Evolutionary conservation across 148 eudicot species (phyloP).

Genomic region (Camellia granthamiana): DNA sequence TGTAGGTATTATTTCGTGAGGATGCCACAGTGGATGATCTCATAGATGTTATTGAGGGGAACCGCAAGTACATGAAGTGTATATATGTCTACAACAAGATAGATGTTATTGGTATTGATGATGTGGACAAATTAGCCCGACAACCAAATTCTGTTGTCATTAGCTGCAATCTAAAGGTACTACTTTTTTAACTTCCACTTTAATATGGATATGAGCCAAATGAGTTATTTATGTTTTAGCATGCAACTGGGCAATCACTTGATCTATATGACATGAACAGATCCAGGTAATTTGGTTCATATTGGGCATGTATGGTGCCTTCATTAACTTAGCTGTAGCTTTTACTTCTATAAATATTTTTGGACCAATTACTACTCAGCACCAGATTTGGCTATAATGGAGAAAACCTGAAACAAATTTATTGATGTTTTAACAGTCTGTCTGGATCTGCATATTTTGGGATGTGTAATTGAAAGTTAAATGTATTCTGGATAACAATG

Average conservation of each 20-base stretch:
- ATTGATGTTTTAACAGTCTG: neutral
- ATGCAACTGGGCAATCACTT: neutral
- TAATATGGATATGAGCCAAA: neutral
- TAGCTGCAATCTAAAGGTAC: slow-evolving; percentile 88
- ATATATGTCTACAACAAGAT: slow-evolving; percentile 98
- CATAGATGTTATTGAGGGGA: slow-evolving; percentile 98
- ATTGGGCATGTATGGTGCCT: neutral
- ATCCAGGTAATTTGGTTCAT: neutral
- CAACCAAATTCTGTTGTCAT: slow-evolving; percentile 94
- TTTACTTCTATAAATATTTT: neutral
- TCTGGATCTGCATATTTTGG: neutral
- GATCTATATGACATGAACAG: neutral
- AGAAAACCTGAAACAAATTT: neutral
- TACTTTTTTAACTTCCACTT: slow-evolving; percentile 1
- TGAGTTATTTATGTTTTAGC: neutral
- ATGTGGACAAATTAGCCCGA: slow-evolving; percentile 91
- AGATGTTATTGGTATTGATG: slow-evolving; percentile 99
- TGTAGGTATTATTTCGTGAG: slow-evolving; percentile 92
- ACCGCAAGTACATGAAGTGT: slow-evolving; percentile 97
- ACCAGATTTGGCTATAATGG: neutral
- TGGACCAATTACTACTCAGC: neutral
- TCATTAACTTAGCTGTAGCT: neutral
- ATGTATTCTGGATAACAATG: neutral
- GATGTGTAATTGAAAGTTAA: neutral
- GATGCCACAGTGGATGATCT: slow-evolving; percentile 99